Conservation (phyloP, 306 rosid species). For the Trifolium dubium region DNA sequence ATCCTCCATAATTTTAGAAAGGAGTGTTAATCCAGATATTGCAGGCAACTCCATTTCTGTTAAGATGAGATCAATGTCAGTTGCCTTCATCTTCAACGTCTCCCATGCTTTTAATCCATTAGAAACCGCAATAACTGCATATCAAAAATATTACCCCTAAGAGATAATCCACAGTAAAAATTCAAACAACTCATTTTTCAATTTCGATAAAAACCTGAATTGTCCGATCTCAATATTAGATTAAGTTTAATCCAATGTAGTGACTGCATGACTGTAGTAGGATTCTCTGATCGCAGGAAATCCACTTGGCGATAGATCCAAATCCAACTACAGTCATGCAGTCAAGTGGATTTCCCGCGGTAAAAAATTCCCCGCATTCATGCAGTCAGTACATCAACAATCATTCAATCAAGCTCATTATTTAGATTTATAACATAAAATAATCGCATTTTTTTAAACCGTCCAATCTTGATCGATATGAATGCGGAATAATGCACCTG, state of each 20-base stretch:
- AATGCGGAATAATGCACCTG: constrained; percentile 43
- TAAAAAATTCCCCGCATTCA: no score
- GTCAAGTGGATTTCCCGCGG: no score
- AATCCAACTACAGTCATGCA: no score
- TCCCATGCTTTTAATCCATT: constrained; percentile 86
- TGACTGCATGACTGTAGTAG: no score
- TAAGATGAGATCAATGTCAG: constrained; percentile 63
- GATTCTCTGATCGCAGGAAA: no score
- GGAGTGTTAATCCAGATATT: constrained; percentile 79
- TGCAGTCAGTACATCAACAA: no score
- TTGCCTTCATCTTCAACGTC: constrained; percentile 57
- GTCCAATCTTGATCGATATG: no score
- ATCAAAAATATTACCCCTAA: background rate
- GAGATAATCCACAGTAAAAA: background rate
- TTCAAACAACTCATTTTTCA: background rate
- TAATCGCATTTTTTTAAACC: no score
- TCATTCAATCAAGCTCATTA: no score
- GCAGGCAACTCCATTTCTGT: constrained; percentile 81
- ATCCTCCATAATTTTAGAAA: constrained; percentile 72
- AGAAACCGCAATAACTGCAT: constrained; percentile 68
- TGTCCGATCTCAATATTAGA: background rate
- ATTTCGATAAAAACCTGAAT: background rate
- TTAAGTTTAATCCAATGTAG: no score
- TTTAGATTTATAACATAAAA: no score
- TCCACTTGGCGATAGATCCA: no score